These are phyloP conservation scores for Diatrype stigma DNA, from an alignment of 2,329 filamentous ascomycete species.

Conservation along the genomic window DNA sequence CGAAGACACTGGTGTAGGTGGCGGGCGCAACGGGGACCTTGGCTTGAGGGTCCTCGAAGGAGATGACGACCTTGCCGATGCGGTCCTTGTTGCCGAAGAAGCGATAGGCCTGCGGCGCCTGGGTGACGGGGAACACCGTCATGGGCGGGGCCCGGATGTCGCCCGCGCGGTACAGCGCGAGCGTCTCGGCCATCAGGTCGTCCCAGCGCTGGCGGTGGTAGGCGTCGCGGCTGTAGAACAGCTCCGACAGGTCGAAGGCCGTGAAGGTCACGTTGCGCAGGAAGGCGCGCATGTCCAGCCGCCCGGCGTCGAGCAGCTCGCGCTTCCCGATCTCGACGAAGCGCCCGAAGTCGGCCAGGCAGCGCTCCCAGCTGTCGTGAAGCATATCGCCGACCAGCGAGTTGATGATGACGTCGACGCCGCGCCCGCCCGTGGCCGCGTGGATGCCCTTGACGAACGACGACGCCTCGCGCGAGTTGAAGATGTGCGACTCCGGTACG, in stretches of 20 bases:
- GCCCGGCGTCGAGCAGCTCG: constrained; percentile 29
- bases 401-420: not conserved
- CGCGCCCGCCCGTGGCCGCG: not conserved
- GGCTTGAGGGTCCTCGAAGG: constrained; percentile 1
- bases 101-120: constrained; percentile 2
- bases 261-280: constrained; percentile 34
- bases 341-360: constrained; percentile 31
- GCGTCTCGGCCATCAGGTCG: not conserved
- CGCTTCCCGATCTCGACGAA: constrained; percentile 37
- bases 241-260: constrained; percentile 30
- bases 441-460: not conserved
- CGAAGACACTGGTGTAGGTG: too few relatives aligned
- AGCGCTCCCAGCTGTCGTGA: constrained; percentile 19
- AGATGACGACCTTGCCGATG: constrained; percentile 7
- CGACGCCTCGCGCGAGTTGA: not conserved
- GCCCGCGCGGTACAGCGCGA: not conserved
- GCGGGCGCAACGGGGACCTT: not conserved
- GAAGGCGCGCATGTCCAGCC: constrained; percentile 35
- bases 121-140: not conserved
- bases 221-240: constrained; percentile 1
- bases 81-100: constrained; percentile 1
- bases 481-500: not conserved
- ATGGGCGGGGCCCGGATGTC: not conserved
- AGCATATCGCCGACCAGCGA: not conserved
- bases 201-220: not conserved